Conservation (phyloP, 805 yeast species). For the Blastobotrys mokoenaii region DNA sequence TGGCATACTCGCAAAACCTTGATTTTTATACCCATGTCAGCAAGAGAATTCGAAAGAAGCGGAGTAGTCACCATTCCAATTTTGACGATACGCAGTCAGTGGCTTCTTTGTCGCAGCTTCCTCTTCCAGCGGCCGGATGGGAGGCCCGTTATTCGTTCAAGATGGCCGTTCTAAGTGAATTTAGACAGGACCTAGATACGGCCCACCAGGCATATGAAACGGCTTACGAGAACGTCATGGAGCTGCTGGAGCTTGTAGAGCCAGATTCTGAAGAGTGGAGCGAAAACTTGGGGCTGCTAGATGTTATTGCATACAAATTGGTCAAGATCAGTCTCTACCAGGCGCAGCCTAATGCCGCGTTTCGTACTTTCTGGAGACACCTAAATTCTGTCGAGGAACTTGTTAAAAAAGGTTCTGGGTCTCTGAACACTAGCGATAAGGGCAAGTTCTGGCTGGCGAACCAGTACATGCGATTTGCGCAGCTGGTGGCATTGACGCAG, state of each 20-base stretch:
- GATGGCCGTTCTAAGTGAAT: slow-evolving; percentile 42
- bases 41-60: slow-evolving; percentile 34
- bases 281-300: slow-evolving; percentile 44
- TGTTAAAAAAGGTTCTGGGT: slow-evolving; percentile 25
- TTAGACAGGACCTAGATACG: slow-evolving; percentile 39
- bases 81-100: not conserved
- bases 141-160: slow-evolving; percentile 45
- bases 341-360: slow-evolving; percentile 51
- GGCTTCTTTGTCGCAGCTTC: slow-evolving; percentile 14
- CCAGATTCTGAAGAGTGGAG: slow-evolving; percentile 29
- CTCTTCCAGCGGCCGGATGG: slow-evolving; percentile 33
- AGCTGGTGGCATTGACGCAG: slow-evolving; percentile 37
- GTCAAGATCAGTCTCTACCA: slow-evolving; percentile 50
- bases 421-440: too few relatives aligned
- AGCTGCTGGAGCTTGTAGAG: slow-evolving; percentile 26
- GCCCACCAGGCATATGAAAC: slow-evolving; percentile 44
- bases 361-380: slow-evolving; percentile 58
- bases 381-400: slow-evolving; percentile 40
- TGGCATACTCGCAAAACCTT: slow-evolving; percentile 33
- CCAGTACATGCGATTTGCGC: slow-evolving; percentile 63
- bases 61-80: slow-evolving; percentile 18
- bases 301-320: slow-evolving; percentile 54
- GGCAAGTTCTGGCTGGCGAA: slow-evolving; percentile 45
- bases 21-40: slow-evolving; percentile 39
- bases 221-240: slow-evolving; percentile 44